Conservation (phyloP, 31 red algal species). For the Bonnemaisonia californica region DNA sequence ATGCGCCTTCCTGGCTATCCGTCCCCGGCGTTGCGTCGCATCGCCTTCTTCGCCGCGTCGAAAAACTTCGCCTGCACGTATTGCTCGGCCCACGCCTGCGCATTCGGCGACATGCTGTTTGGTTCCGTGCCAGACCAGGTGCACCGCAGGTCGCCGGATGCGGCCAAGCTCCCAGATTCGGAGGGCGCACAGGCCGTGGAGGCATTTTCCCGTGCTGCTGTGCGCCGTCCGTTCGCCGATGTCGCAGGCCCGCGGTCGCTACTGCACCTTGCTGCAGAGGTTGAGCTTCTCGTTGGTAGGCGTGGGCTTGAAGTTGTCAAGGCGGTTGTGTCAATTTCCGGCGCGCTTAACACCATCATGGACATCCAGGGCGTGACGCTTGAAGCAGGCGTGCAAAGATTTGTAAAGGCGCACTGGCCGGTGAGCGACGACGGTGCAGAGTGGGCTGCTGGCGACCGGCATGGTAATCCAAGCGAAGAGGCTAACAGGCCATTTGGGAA, state of each 20-base stretch:
- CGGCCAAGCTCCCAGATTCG: not conserved
- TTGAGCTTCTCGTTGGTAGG: not conserved
- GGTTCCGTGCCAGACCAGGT: not conserved
- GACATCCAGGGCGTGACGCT: constrained; percentile 25
- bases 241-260: too few species aligned
- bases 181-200: constrained; percentile 9
- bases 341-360: constrained; percentile 48
- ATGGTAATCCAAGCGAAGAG: not conserved
- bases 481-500: too few species aligned
- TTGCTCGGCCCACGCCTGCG: constrained; percentile 35
- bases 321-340: constrained; percentile 17
- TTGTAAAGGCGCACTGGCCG: not conserved
- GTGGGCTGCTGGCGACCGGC: not conserved
- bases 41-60: constrained; percentile 39
- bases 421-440: too few species aligned
- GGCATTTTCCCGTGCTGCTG: not conserved
- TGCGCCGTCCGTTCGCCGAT: too few species aligned
- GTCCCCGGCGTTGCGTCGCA: constrained; percentile 38
- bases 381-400: constrained; percentile 1
- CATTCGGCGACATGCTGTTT: constrained; percentile 31
- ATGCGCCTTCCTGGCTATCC: constrained; percentile 23
- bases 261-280: not conserved
- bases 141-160: not conserved
- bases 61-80: constrained; percentile 34
- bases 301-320: not conserved